Evolutionary conservation across 2,329 filamentous ascomycete genomes (phyloP).

Genomic region (Arachnopeziza araneosa): DNA sequence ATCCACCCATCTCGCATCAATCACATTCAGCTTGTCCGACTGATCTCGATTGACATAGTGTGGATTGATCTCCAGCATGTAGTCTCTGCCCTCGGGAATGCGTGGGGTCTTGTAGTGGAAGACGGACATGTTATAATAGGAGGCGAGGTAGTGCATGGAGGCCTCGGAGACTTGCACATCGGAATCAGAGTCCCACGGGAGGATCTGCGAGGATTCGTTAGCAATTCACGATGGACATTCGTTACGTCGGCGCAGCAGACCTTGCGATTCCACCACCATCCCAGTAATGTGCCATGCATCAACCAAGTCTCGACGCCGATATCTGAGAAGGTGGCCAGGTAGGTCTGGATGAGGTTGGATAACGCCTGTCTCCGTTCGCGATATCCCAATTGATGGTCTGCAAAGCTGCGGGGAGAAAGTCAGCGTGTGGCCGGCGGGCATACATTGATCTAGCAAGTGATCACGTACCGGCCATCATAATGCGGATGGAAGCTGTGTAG

Average conservation of each 20-base stretch:
- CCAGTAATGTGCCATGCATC: slow-evolving; percentile 75
- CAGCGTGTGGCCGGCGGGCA: slow-evolving; percentile 1
- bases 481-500: slow-evolving; percentile 32
- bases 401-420: slow-evolving; percentile 29
- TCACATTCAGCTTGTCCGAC: slow-evolving; percentile 68
- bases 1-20: slow-evolving; percentile 82
- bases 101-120: slow-evolving; percentile 30
- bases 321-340: slow-evolving; percentile 60
- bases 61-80: slow-evolving; percentile 74
- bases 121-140: slow-evolving; percentile 40
- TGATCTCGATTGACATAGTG: slow-evolving; percentile 57
- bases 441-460: background rate
- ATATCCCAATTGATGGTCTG: slow-evolving; percentile 36
- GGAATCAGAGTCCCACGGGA: slow-evolving; percentile 80
- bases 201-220: slow-evolving; percentile 37
- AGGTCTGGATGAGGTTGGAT: slow-evolving; percentile 67
- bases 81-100: slow-evolving; percentile 42
- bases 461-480: slow-evolving; percentile 33
- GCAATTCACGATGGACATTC: background rate
- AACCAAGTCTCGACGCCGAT: slow-evolving; percentile 49
- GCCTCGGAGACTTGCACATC: slow-evolving; percentile 51
- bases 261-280: slow-evolving; percentile 77
- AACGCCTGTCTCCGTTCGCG: slow-evolving; percentile 45
- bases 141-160: slow-evolving; percentile 47
- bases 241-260: slow-evolving; percentile 10